Evolutionary conservation across 75 land plant genomes (phyloP).

Genomic region (Picea sitchensis): DNA sequence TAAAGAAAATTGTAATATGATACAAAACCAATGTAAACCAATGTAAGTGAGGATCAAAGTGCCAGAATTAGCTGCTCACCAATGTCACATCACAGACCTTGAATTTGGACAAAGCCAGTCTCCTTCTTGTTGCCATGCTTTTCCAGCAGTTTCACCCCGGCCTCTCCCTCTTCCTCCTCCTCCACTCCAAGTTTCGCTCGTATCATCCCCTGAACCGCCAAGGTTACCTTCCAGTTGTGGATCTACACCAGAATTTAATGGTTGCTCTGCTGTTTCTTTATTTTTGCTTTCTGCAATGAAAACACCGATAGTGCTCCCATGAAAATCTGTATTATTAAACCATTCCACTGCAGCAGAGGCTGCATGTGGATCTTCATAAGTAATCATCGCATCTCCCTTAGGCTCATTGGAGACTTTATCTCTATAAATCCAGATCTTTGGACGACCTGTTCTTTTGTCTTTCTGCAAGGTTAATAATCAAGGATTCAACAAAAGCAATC

Average conservation of each 20-base stretch:
- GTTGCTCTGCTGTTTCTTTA: slow-evolving; percentile 40
- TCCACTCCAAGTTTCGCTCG: slow-evolving; percentile 29
- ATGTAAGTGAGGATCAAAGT: slow-evolving; percentile 20
- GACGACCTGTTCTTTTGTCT: slow-evolving; percentile 76
- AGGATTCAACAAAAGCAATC: background rate
- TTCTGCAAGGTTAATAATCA: slow-evolving; percentile 37
- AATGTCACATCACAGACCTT: slow-evolving; percentile 97
- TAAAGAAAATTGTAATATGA: background rate
- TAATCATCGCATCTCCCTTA: slow-evolving; percentile 89
- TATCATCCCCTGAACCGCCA: slow-evolving; percentile 29
- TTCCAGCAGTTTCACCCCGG: slow-evolving; percentile 66
- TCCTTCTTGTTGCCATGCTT: slow-evolving; percentile 97
- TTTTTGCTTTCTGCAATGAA: slow-evolving; percentile 74
- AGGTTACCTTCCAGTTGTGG: slow-evolving; percentile 17
- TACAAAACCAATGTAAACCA: background rate
- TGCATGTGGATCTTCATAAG: slow-evolving; percentile 95
- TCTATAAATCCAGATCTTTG: slow-evolving; percentile 85
- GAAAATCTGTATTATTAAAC: slow-evolving; percentile 91
- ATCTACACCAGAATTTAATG: slow-evolving; percentile 7
- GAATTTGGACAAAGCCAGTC: slow-evolving; percentile 99
- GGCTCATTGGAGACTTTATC: slow-evolving; percentile 79
- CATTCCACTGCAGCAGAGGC: slow-evolving; percentile 92
- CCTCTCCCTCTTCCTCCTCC: slow-evolving; percentile 70
- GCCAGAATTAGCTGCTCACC: slow-evolving; percentile 89
- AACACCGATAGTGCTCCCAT: slow-evolving; percentile 77